Conservation (phyloP, 169 alveolate genomes). For the Cryptosporidium sp. region DNA sequence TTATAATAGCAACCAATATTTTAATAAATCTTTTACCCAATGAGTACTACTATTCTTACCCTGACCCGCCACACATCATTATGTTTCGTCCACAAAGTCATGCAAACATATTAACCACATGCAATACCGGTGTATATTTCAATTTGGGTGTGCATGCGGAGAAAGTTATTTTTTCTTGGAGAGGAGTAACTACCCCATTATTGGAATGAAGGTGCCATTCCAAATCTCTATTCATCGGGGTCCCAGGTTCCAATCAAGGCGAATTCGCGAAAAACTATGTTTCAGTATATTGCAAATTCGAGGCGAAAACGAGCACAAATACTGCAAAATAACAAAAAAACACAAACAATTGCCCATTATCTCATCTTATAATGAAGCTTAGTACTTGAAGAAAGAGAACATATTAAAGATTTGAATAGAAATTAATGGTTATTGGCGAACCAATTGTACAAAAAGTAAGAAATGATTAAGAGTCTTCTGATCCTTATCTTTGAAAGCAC, state of each 20-base stretch:
- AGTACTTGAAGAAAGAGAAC: not conserved
- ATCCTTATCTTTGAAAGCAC: not conserved
- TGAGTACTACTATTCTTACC: not conserved
- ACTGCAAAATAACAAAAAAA: not conserved
- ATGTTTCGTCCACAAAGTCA: not conserved
- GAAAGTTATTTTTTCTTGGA: too few relatives aligned
- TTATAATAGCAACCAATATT: too few relatives aligned
- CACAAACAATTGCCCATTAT: not conserved
- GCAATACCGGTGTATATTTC: not conserved
- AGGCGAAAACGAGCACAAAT: not conserved
- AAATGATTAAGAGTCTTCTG: constrained; percentile 1
- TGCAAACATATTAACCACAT: not conserved
- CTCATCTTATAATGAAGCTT: not conserved
- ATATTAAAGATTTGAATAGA: not conserved
- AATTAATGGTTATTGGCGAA: constrained; percentile 6
- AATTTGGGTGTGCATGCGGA: not conserved
- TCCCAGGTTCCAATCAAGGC: not conserved
- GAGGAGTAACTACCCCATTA: not conserved
- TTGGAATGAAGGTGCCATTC: not conserved
- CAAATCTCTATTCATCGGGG: too few relatives aligned
- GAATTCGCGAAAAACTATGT: not conserved
- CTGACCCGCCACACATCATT: not conserved
- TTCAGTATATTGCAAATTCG: too few relatives aligned
- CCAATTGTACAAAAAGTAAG: not conserved
- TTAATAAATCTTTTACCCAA: not conserved